Evolutionary conservation across 208 protist species (phyloP).

Genomic region (Leishmania lainsoni): DNA sequence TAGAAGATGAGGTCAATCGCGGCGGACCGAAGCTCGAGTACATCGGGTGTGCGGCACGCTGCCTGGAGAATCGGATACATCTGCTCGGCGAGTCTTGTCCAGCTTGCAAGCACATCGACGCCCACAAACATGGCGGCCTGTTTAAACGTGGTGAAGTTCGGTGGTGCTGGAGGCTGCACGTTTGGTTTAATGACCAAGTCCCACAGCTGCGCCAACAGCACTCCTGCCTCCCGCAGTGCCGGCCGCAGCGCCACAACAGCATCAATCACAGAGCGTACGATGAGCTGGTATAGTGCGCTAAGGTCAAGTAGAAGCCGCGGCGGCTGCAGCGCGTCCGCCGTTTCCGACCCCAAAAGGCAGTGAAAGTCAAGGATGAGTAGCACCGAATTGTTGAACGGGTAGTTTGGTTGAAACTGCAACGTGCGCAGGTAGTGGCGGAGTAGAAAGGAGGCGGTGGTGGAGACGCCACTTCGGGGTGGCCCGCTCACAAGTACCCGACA

Average conservation of each 20-base stretch:
- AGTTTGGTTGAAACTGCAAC: constrained; percentile 27
- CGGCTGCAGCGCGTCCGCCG: background rate
- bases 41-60: constrained; percentile 30
- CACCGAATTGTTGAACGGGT: constrained; percentile 41
- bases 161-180: constrained; percentile 6
- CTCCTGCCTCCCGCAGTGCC: constrained; percentile 38
- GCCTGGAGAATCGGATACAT: constrained; percentile 52
- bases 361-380: constrained; percentile 62
- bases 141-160: constrained; percentile 36
- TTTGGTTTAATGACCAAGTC: constrained; percentile 46
- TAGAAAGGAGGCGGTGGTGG: constrained; percentile 48
- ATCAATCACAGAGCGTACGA: constrained; percentile 60
- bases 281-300: constrained; percentile 48
- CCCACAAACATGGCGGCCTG: constrained; percentile 48
- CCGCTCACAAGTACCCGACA: constrained; percentile 61
- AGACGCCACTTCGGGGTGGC: constrained; percentile 69
- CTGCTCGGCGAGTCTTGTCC: constrained; percentile 41
- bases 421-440: constrained; percentile 30
- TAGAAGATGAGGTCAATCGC: constrained; percentile 61
- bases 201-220: constrained; percentile 62
- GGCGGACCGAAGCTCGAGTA: constrained; percentile 45
- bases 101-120: constrained; percentile 43
- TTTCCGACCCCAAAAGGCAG: constrained; percentile 36
- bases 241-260: constrained; percentile 61
- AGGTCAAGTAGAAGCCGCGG: constrained; percentile 36